phyloP scores from a whole-genome alignment of 2,329 filamentous ascomycete species.

The Curvularia eragrostidis region DNA sequence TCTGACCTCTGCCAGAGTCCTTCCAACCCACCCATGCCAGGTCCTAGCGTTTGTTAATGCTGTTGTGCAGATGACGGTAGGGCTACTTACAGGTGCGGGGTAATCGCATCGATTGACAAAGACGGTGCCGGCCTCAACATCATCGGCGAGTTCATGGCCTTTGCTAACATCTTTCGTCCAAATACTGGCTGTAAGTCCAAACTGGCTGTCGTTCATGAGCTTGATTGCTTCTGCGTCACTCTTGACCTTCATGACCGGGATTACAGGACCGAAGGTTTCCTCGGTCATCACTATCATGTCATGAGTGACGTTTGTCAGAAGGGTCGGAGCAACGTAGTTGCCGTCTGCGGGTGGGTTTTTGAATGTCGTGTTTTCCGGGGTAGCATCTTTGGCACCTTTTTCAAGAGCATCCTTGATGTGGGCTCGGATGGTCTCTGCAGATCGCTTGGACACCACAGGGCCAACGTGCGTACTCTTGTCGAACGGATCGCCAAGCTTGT shows the following conservation, averaged over 20 bases:
- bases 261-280: slow-evolving; percentile 93
- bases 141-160: slow-evolving; percentile 77
- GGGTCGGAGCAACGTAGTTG: slow-evolving; percentile 87
- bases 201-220: slow-evolving; percentile 94
- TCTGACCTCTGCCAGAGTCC: slow-evolving; percentile 91
- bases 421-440: slow-evolving; percentile 75
- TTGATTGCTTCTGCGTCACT: slow-evolving; percentile 79
- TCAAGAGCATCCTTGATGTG: slow-evolving; percentile 83
- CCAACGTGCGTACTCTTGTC: slow-evolving; percentile 82
- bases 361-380: slow-evolving; percentile 82
- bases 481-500: slow-evolving; percentile 87
- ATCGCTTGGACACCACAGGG: slow-evolving; percentile 83
- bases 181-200: slow-evolving; percentile 93
- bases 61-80: not conserved
- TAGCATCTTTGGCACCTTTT: slow-evolving; percentile 84
- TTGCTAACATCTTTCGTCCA: slow-evolving; percentile 88
- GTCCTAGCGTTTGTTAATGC: slow-evolving; percentile 63
- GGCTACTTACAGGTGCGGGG: slow-evolving; percentile 80
- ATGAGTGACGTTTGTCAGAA: slow-evolving; percentile 81
- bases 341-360: slow-evolving; percentile 74
- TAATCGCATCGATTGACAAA: slow-evolving; percentile 96
- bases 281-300: slow-evolving; percentile 88
- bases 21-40: slow-evolving; percentile 98
- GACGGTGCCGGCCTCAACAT: slow-evolving; percentile 90
- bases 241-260: slow-evolving; percentile 86